Conservation (phyloP, 1,139 yeast species). For the Debaryomyces sp. region DNA sequence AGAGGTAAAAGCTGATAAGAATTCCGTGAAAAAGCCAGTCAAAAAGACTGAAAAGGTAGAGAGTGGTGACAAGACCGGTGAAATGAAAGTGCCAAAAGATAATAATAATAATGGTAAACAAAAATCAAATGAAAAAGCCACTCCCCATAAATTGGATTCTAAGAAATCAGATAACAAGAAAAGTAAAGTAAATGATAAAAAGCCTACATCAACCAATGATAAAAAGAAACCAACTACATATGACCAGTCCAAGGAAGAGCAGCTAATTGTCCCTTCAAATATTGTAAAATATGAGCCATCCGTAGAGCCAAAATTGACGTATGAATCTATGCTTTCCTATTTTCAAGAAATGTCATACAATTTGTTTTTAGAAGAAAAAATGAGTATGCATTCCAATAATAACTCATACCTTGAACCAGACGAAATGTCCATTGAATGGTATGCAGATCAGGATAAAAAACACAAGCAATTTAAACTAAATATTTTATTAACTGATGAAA, state of each 20-base stretch:
- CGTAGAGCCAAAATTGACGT: conserved; percentile 44
- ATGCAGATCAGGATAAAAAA: conserved; percentile 46
- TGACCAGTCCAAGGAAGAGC: conserved; percentile 5
- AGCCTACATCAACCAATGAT: background rate
- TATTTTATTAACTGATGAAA: conserved; percentile 38
- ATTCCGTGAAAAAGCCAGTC: background rate
- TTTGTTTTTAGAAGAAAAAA: conserved; percentile 60
- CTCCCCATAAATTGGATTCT: background rate
- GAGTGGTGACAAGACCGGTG: background rate
- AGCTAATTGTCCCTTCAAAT: conserved; percentile 27
- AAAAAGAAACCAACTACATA: background rate
- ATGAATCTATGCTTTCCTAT: conserved; percentile 53
- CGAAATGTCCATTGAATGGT: conserved; percentile 55
- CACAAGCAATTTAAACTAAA: conserved; percentile 42
- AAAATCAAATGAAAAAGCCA: background rate
- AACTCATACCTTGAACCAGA: conserved; percentile 38
- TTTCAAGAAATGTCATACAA: conserved; percentile 62
- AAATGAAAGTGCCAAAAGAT: background rate
- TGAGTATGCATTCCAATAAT: conserved; percentile 45
- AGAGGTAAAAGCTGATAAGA: background rate
- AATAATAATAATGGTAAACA: background rate
- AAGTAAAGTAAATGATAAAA: background rate
- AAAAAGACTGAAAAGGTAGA: background rate
- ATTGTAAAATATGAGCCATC: conserved; percentile 32
- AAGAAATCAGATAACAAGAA: background rate